Percentiles rank a stretch among this genome's conserved stretches.
phyloP scores from a whole-genome alignment of 306 rosid species.

The Delonix regia region DNA sequence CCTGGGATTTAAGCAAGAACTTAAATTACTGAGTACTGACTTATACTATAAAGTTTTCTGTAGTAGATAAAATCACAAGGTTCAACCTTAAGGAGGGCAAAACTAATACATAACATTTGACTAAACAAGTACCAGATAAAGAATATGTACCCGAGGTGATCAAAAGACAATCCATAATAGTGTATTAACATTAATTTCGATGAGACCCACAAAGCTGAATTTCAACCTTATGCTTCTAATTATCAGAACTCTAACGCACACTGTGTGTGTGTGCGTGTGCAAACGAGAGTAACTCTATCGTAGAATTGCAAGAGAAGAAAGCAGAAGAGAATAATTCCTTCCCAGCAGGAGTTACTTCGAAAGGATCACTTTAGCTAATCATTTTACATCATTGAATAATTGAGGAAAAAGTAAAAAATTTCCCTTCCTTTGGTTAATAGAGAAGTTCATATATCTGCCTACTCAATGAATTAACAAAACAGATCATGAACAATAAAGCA shows the following conservation, averaged over 20 bases:
- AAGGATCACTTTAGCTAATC: background rate
- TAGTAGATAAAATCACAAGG: background rate
- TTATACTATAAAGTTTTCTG: background rate
- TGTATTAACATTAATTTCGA: background rate
- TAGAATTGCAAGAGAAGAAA: background rate
- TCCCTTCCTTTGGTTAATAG: background rate
- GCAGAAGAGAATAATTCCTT: background rate
- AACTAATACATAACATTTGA: background rate
- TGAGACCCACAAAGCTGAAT: background rate
- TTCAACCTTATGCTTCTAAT: background rate
- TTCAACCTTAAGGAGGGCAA: background rate
- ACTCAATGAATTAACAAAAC: background rate
- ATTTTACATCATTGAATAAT: background rate
- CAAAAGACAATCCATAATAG: slow-evolving; percentile 6
- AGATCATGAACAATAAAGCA: background rate
- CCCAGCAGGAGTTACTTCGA: background rate
- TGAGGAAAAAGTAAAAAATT: background rate
- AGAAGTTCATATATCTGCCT: background rate
- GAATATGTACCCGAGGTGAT: background rate
- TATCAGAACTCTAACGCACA: slow-evolving; percentile 1
- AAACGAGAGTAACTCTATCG: background rate
- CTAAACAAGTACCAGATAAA: background rate
- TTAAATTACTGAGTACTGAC: background rate
- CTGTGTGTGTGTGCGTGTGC: too few species aligned
- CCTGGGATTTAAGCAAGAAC: background rate